phyloP scores from a whole-genome alignment of 768 basidiomycete species.

The Cyclocybe cylindracea region DNA sequence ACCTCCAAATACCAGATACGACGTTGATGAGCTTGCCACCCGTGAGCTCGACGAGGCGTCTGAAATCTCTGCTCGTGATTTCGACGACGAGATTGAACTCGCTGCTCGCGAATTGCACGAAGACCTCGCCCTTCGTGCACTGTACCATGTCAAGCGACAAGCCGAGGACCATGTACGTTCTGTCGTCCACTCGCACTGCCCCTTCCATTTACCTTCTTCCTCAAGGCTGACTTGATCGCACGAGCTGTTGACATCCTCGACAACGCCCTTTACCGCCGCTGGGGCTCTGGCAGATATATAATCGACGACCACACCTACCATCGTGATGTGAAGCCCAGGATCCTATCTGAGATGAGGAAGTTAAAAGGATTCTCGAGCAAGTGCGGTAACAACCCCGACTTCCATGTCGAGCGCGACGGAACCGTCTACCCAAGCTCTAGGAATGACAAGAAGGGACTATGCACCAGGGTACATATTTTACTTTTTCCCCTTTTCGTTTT shows the following conservation, averaged over 20 bases:
- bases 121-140: too few species aligned
- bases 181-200: not conserved
- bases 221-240: not conserved
- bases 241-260: not conserved
- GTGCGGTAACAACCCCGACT: constrained; percentile 7
- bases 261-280: not conserved
- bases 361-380: not conserved
- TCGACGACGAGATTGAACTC: not conserved
- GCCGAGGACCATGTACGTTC: not conserved
- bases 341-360: not conserved
- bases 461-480: not conserved
- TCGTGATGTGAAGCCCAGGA: constrained; percentile 1
- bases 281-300: not conserved
- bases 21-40: not conserved
- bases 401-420: constrained; percentile 1
- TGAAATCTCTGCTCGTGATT: not conserved
- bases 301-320: constrained; percentile 8
- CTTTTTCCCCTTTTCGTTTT: not conserved
- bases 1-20: not conserved
- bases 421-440: constrained; percentile 1
- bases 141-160: too few species aligned
- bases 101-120: not conserved
- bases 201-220: not conserved
- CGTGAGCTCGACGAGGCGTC: not conserved
- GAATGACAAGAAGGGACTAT: not conserved